Conservation (phyloP, 345 rosid species). For the Salix suchowensis region DNA sequence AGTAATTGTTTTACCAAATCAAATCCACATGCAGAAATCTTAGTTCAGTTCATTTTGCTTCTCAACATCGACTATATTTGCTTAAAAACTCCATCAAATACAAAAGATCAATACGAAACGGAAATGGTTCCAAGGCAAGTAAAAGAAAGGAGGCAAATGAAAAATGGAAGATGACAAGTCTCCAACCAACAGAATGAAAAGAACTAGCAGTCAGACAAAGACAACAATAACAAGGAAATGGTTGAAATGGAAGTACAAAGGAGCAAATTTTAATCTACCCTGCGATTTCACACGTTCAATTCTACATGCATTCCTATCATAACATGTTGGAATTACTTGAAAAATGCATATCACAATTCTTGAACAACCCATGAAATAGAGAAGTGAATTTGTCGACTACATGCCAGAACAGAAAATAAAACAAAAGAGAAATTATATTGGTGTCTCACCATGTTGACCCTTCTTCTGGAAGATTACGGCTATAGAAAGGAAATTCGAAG, state of each 20-base stretch:
- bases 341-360: neutral
- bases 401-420: neutral
- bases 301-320: neutral
- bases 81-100: too few relatives aligned
- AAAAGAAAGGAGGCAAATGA: neutral
- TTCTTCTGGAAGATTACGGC: constrained; percentile 61
- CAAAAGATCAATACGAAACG: too few relatives aligned
- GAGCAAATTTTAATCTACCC: neutral
- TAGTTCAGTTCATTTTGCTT: too few relatives aligned
- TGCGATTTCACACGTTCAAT: neutral
- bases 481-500: constrained; percentile 78
- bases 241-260: neutral
- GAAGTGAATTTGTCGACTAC: neutral
- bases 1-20: too few relatives aligned
- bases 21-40: too few relatives aligned
- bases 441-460: constrained; percentile 57
- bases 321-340: neutral
- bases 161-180: neutral
- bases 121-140: neutral
- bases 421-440: too few relatives aligned
- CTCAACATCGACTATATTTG: too few relatives aligned
- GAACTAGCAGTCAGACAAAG: neutral
- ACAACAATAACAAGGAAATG: neutral
- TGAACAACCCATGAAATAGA: neutral
- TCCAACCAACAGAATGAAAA: neutral